These are phyloP conservation scores for Coprinellus micaceus DNA, from an alignment of 768 basidiomycete species.

Conservation along the genomic window DNA sequence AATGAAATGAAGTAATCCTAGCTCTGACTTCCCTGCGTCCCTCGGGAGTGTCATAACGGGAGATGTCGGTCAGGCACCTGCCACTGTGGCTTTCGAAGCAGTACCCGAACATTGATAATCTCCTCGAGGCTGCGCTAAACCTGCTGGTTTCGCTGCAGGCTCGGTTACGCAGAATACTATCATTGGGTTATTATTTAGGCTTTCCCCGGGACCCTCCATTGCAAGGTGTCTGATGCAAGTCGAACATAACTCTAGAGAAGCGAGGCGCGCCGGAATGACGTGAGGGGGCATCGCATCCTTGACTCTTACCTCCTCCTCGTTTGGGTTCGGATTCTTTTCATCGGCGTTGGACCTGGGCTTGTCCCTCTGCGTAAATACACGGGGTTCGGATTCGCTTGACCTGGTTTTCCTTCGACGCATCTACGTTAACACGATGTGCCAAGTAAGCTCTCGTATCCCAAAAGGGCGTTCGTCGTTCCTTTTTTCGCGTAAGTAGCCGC, in stretches of 20 bases:
- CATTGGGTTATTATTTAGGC: not conserved
- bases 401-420: not conserved
- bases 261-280: constrained; percentile 1
- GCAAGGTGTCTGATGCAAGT: not conserved
- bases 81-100: not conserved
- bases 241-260: not conserved
- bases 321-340: not conserved
- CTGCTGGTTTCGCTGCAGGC: not conserved
- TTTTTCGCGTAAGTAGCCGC: not conserved
- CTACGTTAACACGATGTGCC: constrained; percentile 4
- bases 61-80: constrained; percentile 3
- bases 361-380: not conserved
- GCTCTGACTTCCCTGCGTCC: not conserved
- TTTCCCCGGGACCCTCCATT: not conserved
- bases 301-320: not conserved
- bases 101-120: not conserved
- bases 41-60: not conserved
- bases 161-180: not conserved
- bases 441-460: not conserved
- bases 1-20: not conserved
- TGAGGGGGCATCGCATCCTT: not conserved
- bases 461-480: not conserved
- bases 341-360: not conserved
- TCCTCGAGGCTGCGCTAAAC: not conserved
- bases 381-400: not conserved